Conservation (phyloP, 352 stramenopile genomes). For the Blastocystis sp. region DNA sequence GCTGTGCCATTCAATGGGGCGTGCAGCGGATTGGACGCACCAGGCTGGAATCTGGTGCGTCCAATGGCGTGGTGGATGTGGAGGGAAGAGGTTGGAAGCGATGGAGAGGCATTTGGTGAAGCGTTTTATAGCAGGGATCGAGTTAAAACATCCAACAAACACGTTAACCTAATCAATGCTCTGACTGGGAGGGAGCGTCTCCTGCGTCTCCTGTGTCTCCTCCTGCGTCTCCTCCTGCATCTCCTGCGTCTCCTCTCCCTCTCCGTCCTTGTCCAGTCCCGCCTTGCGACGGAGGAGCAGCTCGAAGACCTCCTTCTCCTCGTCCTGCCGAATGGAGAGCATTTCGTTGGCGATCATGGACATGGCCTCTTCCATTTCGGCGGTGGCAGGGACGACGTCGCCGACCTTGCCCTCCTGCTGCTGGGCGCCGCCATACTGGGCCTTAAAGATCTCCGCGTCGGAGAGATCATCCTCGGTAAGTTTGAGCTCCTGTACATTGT, state of each 20-base stretch:
- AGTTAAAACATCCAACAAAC: background rate
- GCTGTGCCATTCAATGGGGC: background rate
- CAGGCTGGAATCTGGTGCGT: background rate
- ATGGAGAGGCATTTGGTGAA: too few species aligned
- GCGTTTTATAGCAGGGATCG: background rate
- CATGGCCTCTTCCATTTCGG: background rate
- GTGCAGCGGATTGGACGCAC: background rate
- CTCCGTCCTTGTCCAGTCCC: background rate
- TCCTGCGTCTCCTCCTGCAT: background rate
- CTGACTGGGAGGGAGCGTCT: background rate
- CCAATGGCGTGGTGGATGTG: background rate
- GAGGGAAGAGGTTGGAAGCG: too few species aligned
- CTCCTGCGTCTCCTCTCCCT: background rate
- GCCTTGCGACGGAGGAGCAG: background rate
- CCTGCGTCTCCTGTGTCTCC: background rate
- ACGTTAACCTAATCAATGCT: background rate
- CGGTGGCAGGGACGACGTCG: background rate
- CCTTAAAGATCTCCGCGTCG: background rate
- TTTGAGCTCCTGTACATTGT: background rate
- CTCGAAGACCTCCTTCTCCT: constrained; percentile 17
- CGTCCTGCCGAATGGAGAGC: background rate
- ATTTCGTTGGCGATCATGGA: background rate
- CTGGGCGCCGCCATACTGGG: background rate
- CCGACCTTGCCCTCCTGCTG: background rate
- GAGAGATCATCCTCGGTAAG: background rate